Base-by-base conservation (phyloP, 2,329 filamentous ascomycete species). In the Penicillium sp. region DNA sequence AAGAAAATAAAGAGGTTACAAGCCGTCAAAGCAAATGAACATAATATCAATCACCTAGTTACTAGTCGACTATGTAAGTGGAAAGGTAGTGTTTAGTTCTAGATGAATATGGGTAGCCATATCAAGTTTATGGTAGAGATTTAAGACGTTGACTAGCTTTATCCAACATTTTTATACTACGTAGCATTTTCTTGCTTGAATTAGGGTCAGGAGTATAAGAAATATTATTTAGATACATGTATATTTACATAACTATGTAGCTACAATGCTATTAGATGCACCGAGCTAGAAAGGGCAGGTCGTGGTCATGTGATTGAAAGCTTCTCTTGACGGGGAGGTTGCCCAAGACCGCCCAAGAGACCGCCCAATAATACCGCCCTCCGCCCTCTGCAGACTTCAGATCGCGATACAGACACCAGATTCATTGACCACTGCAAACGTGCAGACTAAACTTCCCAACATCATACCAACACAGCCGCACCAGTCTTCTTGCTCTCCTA, bases 391-490 rank as follows among this genome's bases (percentile, higher is more conserved):
- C 42, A 53, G 53, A 49, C 54, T 53, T 54, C 55, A 50, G 39
- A 38, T 42, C 17, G 44, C 45, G 23, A 49, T 21, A 39, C 23
- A 49, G 31, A 55, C 19, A 33, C 21, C 35, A 25, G 41, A 33
- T 42, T 38, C 54, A 57, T 53, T 53, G 49, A 48, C 45, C 35
- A 47, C 27, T 42, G 27, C 27, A 29, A 27, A 42, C 27, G 8
- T 25, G 9, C 35, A 49, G 17, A 47, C 35, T 41, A 44, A 36
- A 53, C 13, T 31, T n/a, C 43, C 73, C 53, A 81, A 79, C 0
- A 81, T 80, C 2, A 77, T 69, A 1, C 78, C 81, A 70, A 54
- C 81, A 83, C 1, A 81, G 62, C 80, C 80, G 84, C 1, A 78
- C 75, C 4, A 75, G 73, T 53, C 77, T 80, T 29, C 74, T 70